Evolutionary conservation across 1,284 basidiomycete species (phyloP), one percentile per base, ranked within the genome.

Genomic region (Puccinia triticina): DNA sequence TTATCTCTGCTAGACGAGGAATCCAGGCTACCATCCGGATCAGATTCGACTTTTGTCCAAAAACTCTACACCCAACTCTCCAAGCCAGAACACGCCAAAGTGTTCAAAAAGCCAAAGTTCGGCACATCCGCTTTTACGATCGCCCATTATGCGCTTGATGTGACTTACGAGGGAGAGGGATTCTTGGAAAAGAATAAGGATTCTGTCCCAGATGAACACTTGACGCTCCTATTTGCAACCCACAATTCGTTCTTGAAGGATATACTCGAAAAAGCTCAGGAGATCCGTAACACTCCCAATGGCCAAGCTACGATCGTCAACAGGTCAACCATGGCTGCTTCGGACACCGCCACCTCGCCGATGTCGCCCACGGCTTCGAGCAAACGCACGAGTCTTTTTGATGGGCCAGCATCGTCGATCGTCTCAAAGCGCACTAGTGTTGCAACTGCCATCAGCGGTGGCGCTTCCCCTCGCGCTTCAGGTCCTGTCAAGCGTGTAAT

Each of bases 131-230:
- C 96, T 0, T 99, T 99, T 88, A 99, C 96, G 0, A 96, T 99
- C 85, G 93, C 96, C 11, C 97, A 99, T 87, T 99, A 99, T 87
- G 97, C 97, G 10, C 90, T 96, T 85, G 96, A 99, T 87, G 97
- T 99, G 83, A 97, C 95, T 0, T 99, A 99, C 88, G 96, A 98
- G 86, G 95, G 93, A 10, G 96, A 98, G 84, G 96, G 97, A 23
- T 99, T 99, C 88, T 89, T 99, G 87, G 97, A 99, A 88, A 99
- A 99, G 90, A 99, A 99, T 87, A 90, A 96, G 78, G 97, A 99
- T 88, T 98, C 97, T 0, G 97, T 99, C 1, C 97, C 97, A 0
- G 97, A 99, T 85, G 97, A 99, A 86, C 96, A 98, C 82, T 93
- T 99, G 90, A 89, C 91, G 10, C 89, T 99, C 16, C 90, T 99